A percentile compares a stretch with the other conserved stretches of the same genome.
Conservation (phyloP, 495 filamentous ascomycete species). For the Sordaria brevicollis region DNA sequence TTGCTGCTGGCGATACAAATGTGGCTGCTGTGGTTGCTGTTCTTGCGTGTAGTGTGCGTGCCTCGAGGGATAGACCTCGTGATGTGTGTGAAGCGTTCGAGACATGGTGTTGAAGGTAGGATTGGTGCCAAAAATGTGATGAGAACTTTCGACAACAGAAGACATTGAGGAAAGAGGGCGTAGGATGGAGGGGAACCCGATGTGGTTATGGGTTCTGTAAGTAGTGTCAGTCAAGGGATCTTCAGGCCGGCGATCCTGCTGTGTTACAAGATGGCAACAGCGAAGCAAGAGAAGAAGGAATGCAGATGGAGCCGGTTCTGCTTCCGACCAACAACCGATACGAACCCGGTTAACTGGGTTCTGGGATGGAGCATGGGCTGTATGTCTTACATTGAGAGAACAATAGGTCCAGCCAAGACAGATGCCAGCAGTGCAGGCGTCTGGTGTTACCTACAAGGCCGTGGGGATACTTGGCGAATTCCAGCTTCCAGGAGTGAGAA, state of each 20-base stretch:
- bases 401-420: background rate
- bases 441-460: conserved; percentile 1
- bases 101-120: conserved; percentile 38
- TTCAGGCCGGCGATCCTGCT: conserved; percentile 1
- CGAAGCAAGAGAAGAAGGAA: background rate
- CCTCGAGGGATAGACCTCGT: conserved; percentile 30
- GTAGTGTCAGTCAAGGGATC: conserved; percentile 9
- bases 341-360: conserved; percentile 17
- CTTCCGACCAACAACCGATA: conserved; percentile 12
- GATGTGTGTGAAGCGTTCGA: conserved; percentile 31
- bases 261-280: background rate
- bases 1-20: conserved; percentile 1
- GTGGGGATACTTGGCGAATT: background rate
- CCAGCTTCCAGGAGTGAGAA: background rate
- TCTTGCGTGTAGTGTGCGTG: conserved; percentile 31
- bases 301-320: background rate
- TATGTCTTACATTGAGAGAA: conserved; percentile 13
- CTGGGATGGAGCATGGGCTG: conserved; percentile 8
- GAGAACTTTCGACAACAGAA: conserved; percentile 29
- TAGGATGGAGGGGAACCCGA: background rate
- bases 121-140: conserved; percentile 30
- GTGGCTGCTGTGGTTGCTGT: conserved; percentile 15
- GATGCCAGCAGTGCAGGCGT: background rate
- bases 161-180: conserved; percentile 21
- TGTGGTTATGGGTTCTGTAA: conserved; percentile 7